These are phyloP conservation scores for Nothophytophthora sp. DNA, from an alignment of 352 stramenopile species.

Conservation along the genomic window DNA sequence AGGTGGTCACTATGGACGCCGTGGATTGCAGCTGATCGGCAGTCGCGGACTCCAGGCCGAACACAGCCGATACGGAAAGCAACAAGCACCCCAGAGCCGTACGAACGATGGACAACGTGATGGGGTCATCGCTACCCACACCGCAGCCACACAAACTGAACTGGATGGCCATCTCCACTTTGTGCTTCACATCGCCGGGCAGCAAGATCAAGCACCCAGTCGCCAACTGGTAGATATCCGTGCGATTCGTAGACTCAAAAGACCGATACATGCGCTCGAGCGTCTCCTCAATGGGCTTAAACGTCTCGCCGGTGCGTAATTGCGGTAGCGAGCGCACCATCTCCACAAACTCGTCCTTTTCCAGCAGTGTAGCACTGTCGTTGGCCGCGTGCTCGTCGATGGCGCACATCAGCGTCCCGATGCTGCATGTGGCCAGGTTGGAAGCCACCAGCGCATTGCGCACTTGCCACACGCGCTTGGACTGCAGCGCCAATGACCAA, in stretches of 20 bases:
- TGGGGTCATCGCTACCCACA: conserved; percentile 23
- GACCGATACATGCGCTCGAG: conserved; percentile 68
- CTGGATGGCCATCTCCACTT: conserved; percentile 57
- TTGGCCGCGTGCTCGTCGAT: conserved; percentile 34
- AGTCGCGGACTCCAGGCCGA: conserved; percentile 57
- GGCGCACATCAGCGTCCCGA: conserved; percentile 35
- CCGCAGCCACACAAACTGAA: conserved; percentile 51
- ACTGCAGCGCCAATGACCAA: conserved; percentile 66
- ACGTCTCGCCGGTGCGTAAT: conserved; percentile 56
- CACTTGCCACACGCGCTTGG: conserved; percentile 65
- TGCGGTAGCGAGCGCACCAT: conserved; percentile 56
- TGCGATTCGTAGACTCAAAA: conserved; percentile 57
- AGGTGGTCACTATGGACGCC: conserved; percentile 57
- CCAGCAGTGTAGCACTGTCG: conserved; percentile 19
- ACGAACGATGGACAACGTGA: conserved; percentile 41
- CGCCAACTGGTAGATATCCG: conserved; percentile 65
- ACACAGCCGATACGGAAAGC: conserved; percentile 58
- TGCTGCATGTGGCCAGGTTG: conserved; percentile 48
- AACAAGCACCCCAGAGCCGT: conserved; percentile 52
- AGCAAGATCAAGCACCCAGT: conserved; percentile 59
- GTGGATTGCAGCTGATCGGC: conserved; percentile 56
- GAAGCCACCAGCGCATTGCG: conserved; percentile 74
- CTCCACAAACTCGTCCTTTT: conserved; percentile 61
- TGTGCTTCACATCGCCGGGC: conserved; percentile 49
- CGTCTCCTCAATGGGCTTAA: conserved; percentile 62